These are phyloP conservation scores for Candida caryicola DNA, from an alignment of 805 yeast genomes.

Conservation along the genomic window DNA sequence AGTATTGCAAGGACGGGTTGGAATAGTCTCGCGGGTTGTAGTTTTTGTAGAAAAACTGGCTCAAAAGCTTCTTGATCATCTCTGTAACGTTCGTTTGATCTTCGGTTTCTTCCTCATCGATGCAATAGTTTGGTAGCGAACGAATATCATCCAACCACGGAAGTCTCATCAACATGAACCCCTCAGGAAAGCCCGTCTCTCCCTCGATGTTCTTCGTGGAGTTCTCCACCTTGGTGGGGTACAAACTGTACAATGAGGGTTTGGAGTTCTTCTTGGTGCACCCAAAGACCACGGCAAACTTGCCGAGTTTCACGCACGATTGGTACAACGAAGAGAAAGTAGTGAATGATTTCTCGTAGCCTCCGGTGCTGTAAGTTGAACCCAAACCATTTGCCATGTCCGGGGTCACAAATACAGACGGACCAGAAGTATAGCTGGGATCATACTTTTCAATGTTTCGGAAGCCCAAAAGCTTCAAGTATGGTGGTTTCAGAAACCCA, in stretches of 20 bases:
- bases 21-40: slow-evolving; percentile 57
- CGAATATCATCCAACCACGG: slow-evolving; percentile 81
- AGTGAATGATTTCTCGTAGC: slow-evolving; percentile 57
- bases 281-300: slow-evolving; percentile 74
- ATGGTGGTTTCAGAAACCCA: slow-evolving; percentile 36
- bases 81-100: slow-evolving; percentile 17
- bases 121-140: slow-evolving; percentile 48
- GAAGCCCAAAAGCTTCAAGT: slow-evolving; percentile 68
- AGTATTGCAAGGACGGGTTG: slow-evolving; percentile 69
- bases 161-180: slow-evolving; percentile 62
- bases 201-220: slow-evolving; percentile 16
- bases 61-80: slow-evolving; percentile 25
- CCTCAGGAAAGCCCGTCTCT: slow-evolving; percentile 53
- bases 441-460: slow-evolving; percentile 45
- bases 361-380: slow-evolving; percentile 28
- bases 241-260: slow-evolving; percentile 58
- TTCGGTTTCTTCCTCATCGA: slow-evolving; percentile 11
- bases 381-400: slow-evolving; percentile 45
- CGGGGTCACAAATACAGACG: slow-evolving; percentile 66
- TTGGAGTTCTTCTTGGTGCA: slow-evolving; percentile 49
- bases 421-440: slow-evolving; percentile 50
- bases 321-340: slow-evolving; percentile 69
- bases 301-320: slow-evolving; percentile 48
- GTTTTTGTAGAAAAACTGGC: slow-evolving; percentile 42
- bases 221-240: slow-evolving; percentile 45